These are phyloP conservation scores for Neurospora sp. DNA, from an alignment of 495 filamentous ascomycete genomes.

Conservation along the genomic window DNA sequence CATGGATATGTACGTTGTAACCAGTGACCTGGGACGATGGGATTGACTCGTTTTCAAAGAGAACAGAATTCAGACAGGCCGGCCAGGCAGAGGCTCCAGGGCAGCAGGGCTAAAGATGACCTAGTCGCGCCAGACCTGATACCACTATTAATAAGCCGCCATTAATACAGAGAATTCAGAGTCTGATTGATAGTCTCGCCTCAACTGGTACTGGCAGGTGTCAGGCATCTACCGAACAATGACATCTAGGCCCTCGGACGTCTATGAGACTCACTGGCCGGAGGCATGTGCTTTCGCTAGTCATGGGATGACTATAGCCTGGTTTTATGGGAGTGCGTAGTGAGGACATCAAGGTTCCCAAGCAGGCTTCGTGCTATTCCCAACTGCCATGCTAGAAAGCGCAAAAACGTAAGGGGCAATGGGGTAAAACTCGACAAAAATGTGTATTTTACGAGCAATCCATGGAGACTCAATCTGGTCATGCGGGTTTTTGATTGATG, in stretches of 20 bases:
- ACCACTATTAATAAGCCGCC: background rate
- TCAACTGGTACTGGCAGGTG: background rate
- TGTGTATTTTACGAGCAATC: background rate
- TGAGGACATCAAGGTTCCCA: background rate
- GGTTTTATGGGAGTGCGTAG: background rate
- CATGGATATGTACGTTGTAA: background rate
- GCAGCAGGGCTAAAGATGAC: background rate
- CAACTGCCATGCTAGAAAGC: background rate
- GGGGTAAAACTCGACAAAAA: background rate
- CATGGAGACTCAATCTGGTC: background rate
- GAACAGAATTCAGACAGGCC: background rate
- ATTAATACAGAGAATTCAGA: background rate
- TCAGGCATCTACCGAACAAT: background rate
- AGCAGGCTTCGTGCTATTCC: background rate
- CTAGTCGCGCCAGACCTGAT: background rate
- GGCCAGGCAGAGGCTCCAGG: background rate
- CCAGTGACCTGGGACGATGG: background rate
- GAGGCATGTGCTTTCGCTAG: background rate
- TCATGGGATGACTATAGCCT: background rate
- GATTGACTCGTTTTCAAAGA: background rate
- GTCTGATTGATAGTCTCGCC: background rate
- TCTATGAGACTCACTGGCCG: background rate
- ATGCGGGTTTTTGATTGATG: background rate
- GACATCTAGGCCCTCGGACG: background rate
- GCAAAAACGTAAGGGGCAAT: background rate